phyloP scores from a whole-genome alignment of 768 basidiomycete species.

The Lactarius sanguifluus region DNA sequence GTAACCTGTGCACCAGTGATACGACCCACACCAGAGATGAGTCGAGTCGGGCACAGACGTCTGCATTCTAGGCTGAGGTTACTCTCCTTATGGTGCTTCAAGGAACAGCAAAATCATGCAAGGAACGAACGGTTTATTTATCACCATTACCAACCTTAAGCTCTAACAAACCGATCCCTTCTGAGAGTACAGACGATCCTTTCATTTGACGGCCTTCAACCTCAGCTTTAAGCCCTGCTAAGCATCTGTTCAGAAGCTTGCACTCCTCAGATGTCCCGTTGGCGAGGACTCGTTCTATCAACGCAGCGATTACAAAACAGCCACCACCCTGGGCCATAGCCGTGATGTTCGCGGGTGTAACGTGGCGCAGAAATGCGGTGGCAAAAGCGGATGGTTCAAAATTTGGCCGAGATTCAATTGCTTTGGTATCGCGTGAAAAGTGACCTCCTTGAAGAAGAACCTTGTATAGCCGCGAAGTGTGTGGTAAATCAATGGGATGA shows the following conservation, averaged over 20 bases:
- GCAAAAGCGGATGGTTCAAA: conserved; percentile 68
- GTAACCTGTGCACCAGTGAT: no score
- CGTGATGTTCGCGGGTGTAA: conserved; percentile 52
- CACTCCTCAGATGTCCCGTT: conserved; percentile 19
- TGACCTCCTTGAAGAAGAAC: conserved; percentile 89
- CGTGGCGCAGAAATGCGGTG: conserved; percentile 49
- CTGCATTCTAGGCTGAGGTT: no score
- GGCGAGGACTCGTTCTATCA: conserved; percentile 54
- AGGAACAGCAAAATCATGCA: neutral
- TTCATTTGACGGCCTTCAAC: conserved; percentile 4
- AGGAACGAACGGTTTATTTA: conserved; percentile 4
- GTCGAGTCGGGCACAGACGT: neutral
- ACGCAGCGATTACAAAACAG: conserved; percentile 72
- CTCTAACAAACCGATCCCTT: conserved; percentile 16
- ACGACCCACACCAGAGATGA: neutral
- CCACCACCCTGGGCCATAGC: conserved; percentile 64
- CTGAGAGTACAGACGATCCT: conserved; percentile 16
- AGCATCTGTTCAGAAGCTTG: conserved; percentile 1
- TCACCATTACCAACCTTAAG: neutral
- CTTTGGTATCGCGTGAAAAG: conserved; percentile 61
- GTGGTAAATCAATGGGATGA: conserved; percentile 79
- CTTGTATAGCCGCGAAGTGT: conserved; percentile 84
- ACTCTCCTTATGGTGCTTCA: neutral
- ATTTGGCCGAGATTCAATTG: conserved; percentile 49
- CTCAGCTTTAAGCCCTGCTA: conserved; percentile 15